Percentiles rank a stretch among this genome's conserved stretches.
Conservation (phyloP, 2,329 filamentous ascomycete species). For the Colletotrichum sp. region DNA sequence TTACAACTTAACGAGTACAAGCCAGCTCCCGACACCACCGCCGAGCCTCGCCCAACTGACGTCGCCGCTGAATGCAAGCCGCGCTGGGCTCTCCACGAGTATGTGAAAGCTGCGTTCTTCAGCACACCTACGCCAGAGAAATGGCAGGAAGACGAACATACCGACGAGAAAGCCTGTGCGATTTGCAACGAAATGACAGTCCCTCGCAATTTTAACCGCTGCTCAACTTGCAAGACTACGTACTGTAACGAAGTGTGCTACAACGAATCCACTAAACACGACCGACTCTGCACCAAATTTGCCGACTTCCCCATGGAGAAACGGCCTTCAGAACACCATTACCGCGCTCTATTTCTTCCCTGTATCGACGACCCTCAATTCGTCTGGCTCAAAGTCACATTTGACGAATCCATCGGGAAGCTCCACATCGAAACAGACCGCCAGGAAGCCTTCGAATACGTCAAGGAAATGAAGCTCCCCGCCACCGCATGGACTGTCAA, state of each 20-base stretch:
- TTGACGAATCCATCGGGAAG: background rate
- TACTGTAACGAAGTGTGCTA: background rate
- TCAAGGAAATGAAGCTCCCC: background rate
- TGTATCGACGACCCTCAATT: accelerated
- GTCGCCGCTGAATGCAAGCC: background rate
- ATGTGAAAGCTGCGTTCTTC: accelerated
- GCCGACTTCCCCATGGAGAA: background rate
- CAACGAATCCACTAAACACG: background rate
- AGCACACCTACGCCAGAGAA: accelerated
- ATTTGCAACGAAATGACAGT: background rate
- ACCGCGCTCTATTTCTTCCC: background rate
- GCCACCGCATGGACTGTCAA: accelerated
- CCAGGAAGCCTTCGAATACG: accelerated
- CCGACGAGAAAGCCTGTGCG: background rate
- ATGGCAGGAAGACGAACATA: background rate
- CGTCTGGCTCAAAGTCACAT: background rate
- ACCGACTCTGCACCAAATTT: accelerated
- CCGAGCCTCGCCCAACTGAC: background rate
- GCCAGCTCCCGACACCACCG: background rate
- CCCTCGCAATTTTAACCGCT: background rate
- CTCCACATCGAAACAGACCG: background rate
- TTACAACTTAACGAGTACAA: background rate
- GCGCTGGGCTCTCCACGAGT: background rate
- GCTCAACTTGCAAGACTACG: background rate
- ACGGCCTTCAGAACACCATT: background rate